Evolutionary conservation across 164 flowering plant species (phyloP).

Genomic region (Aristolochia fimbriata): DNA sequence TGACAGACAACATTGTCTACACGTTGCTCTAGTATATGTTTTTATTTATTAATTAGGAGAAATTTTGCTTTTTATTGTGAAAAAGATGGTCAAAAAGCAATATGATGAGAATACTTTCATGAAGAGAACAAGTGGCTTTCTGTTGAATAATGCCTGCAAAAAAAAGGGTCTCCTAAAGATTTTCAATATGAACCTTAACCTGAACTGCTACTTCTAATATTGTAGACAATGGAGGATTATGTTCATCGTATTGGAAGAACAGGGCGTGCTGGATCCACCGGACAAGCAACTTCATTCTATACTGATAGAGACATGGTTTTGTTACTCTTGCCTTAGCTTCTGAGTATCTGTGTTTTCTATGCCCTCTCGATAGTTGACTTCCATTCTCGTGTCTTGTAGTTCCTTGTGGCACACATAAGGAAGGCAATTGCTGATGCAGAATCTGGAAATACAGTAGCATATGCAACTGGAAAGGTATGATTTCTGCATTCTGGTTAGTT

Average conservation of each 20-base stretch:
- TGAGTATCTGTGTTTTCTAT: too few relatives aligned
- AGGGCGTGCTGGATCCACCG: conserved; percentile 64
- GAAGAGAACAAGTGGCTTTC: too few relatives aligned
- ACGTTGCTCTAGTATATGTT: too few relatives aligned
- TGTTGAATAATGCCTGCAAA: too few relatives aligned
- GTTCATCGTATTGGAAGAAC: conserved; percentile 70
- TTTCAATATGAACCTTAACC: not conserved
- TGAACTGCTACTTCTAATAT: not conserved
- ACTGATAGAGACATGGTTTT: conserved; percentile 50
- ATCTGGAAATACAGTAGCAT: conserved; percentile 39
- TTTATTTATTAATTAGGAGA: too few relatives aligned
- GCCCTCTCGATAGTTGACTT: not conserved
- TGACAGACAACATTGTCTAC: not conserved
- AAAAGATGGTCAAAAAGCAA: too few relatives aligned
- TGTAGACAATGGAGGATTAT: conserved; percentile 60
- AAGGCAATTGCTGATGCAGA: conserved; percentile 54
- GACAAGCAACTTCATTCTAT: conserved; percentile 58
- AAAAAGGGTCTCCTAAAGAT: not conserved
- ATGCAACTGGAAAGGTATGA: conserved; percentile 62
- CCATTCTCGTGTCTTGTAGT: conserved; percentile 16
- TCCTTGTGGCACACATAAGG: conserved; percentile 51
- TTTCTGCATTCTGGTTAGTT: not conserved
- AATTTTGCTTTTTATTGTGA: too few relatives aligned
- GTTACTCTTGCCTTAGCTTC: not conserved
- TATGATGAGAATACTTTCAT: too few relatives aligned